A percentile compares a stretch with the other conserved stretches of the same genome.
These are phyloP conservation scores for Geosiphon pyriformis DNA, from an alignment of 192 early-diverging fungal genomes.

Conservation along the genomic window DNA sequence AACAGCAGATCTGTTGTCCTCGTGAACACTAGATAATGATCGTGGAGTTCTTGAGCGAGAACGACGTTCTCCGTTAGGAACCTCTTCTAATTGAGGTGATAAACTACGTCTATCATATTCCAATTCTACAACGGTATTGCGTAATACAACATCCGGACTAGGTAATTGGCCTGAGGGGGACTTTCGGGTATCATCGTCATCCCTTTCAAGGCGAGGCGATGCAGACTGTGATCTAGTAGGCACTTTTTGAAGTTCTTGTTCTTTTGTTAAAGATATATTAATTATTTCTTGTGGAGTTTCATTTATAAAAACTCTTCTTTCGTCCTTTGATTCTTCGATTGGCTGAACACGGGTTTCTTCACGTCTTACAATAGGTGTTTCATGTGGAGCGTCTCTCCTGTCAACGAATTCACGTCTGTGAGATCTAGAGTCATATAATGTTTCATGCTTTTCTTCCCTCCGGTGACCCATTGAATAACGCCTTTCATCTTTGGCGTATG, in stretches of 20 bases:
- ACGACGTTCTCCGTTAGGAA: not conserved
- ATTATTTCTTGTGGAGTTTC: slow-evolving; percentile 4
- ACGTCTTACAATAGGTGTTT: not conserved
- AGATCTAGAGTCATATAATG: not conserved
- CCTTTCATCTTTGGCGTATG: slow-evolving; percentile 4
- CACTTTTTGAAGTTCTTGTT: not conserved
- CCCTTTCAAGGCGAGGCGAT: not conserved
- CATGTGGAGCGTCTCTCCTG: not conserved
- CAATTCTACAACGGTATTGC: no score
- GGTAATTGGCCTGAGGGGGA: no score
- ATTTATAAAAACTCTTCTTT: slow-evolving; percentile 6
- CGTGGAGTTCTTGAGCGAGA: not conserved
- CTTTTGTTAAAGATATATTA: no score
- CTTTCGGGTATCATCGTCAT: not conserved
- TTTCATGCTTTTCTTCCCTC: slow-evolving; percentile 11
- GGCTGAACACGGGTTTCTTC: not conserved
- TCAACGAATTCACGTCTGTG: not conserved
- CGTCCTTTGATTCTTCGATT: not conserved
- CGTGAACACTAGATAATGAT: not conserved
- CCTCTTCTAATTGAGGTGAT: no score
- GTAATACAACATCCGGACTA: no score
- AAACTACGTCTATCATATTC: no score
- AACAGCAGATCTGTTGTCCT: not conserved
- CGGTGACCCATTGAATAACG: slow-evolving; percentile 3
- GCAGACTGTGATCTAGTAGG: not conserved